Percentiles rank a stretch among this genome's conserved stretches.
These are phyloP conservation scores for Lanmaoa rubissima DNA, from an alignment of 768 basidiomycete species.

Conservation along the genomic window DNA sequence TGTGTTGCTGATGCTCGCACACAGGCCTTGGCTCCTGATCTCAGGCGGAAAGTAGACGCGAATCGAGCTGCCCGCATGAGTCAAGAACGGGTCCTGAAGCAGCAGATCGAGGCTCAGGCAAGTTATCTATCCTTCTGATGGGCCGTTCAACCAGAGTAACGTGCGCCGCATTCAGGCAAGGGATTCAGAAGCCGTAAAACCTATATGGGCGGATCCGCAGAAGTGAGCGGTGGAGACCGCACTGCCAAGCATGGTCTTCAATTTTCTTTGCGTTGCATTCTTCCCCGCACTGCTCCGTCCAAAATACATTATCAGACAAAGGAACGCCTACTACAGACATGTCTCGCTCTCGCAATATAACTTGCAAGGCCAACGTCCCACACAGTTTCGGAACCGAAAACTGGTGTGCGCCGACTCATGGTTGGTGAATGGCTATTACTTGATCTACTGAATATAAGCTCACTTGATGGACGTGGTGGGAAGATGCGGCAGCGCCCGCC, in stretches of 20 bases:
- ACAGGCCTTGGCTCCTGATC: conserved; percentile 63
- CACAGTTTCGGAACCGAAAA: not conserved
- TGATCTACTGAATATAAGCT: not conserved
- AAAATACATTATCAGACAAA: conserved; percentile 1
- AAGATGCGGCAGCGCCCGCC: not conserved
- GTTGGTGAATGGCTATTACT: not conserved
- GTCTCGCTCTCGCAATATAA: conserved; percentile 1
- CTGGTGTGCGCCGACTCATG: not conserved
- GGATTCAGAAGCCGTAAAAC: conserved; percentile 32
- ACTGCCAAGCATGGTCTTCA: not conserved
- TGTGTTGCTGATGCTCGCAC: conserved; percentile 1
- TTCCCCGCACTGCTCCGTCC: conserved; percentile 1
- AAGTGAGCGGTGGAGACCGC: conserved; percentile 12
- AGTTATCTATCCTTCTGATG: conserved; percentile 20
- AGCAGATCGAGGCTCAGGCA: conserved; percentile 53
- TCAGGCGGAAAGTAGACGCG: conserved; percentile 62
- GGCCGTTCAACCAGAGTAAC: conserved; percentile 4
- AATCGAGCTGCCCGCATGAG: conserved; percentile 50
- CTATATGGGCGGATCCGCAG: conserved; percentile 33
- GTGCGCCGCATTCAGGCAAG: conserved; percentile 13
- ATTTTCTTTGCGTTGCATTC: not conserved
- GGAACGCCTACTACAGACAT: not conserved
- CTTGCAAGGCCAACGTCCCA: not conserved
- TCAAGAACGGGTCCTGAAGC: conserved; percentile 53
- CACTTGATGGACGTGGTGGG: not conserved